phyloP scores from a whole-genome alignment of 2,329 filamentous ascomycete genomes.

The Aureobasidium mangrovei region DNA sequence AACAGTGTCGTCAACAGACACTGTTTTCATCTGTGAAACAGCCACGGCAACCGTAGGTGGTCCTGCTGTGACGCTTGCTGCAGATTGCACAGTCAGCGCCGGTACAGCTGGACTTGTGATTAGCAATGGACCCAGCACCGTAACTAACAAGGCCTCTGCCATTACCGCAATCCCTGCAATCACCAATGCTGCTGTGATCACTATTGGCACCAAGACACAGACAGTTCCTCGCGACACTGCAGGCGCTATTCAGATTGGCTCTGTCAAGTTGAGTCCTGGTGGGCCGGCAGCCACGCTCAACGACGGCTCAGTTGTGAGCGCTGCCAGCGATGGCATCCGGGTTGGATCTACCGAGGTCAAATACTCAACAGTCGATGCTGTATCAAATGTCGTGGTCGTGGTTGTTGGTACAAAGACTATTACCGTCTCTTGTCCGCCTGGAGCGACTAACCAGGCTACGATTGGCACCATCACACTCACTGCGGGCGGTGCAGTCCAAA shows the following conservation, averaged over 20 bases:
- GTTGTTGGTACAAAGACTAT: constrained; percentile 16
- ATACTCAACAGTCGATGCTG: neutral
- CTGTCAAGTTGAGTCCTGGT: constrained; percentile 15
- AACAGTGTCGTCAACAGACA: neutral
- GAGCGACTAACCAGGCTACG: constrained; percentile 7
- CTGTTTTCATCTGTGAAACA: neutral
- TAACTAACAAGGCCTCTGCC: neutral
- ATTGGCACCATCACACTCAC: constrained; percentile 17
- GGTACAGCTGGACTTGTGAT: neutral
- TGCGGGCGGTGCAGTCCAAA: constrained; percentile 16
- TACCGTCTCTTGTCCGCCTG: constrained; percentile 13
- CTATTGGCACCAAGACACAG: constrained; percentile 9
- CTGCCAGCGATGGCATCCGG: neutral
- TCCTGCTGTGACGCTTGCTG: constrained; percentile 1
- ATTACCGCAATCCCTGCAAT: neutral
- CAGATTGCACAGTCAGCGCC: neutral
- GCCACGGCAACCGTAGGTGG: neutral
- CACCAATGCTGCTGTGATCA: neutral
- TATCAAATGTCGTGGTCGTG: constrained; percentile 13
- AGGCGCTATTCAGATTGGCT: constrained; percentile 16
- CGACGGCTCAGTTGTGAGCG: constrained; percentile 18
- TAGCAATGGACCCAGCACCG: neutral
- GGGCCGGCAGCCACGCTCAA: constrained; percentile 17
- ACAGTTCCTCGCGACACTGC: neutral
- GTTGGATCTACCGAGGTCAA: neutral